Base-by-base conservation (phyloP, 116 monocot species). In the Posidonia oceanica region DNA sequence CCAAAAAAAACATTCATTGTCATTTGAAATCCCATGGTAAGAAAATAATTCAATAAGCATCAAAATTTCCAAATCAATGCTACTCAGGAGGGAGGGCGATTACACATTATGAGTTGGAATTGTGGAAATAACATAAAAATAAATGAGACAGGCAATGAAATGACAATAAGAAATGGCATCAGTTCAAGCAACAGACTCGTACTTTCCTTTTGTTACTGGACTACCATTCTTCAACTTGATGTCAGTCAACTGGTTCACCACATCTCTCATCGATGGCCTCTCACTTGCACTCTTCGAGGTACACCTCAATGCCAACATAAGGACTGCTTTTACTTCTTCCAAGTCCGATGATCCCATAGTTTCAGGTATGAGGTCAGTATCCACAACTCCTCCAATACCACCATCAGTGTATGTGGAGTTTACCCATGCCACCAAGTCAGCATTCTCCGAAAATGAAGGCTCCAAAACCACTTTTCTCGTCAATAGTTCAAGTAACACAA, bases 401-500 rank as follows among this genome's bases (percentile, higher is more conserved):
- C 55, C 41, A 6, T 41, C 56, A 15, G 60, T 66, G 39, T 77
- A 72, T 8, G 69, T 79, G 16, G 91, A 78, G 2, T 20, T 60
- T 23, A 81, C 91, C 91, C 91, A 91, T 36, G 61, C 39, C 4
- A 88, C 91, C 36, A 95, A 61, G 53, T 88, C 83, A 3, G 40
- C 77, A 63, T 68, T 82, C 38, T 88, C 84, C 0, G 82, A 80
- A 51, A 80, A 83, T 54, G 82, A 85, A 6, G 77, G 78, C 29
- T 85, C 91, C 68, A 85, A 38, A 1, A 78, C 83, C 72, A 41
- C 67, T 69, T 76, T 91, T 75, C 87, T 72, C 3, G 96, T 91
- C 36, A 96, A 57, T 37, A 91, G 79, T 72, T 96, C 96, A 2
- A 96, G 87, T 7, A 96, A 16, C 36, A 91, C 87, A 5, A 96